Percentiles rank a stretch among this genome's conserved stretches.
Evolutionary conservation across 768 basidiomycete species (phyloP).

Genomic region (Mycena pura): DNA sequence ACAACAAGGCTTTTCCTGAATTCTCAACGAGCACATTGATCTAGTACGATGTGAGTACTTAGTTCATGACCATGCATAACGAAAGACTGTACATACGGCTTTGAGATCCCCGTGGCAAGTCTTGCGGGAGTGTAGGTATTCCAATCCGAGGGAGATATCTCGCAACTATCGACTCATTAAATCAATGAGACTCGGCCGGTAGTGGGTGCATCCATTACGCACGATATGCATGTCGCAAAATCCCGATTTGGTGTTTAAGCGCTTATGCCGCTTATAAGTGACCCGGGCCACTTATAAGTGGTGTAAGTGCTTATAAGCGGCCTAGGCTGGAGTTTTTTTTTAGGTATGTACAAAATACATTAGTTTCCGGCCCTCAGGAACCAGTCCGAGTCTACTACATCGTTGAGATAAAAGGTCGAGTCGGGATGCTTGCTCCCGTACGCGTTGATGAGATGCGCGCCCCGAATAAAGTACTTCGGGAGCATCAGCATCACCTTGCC

Average conservation of each 20-base stretch:
- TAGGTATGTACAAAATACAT: no score
- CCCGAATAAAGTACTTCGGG: constrained; percentile 9
- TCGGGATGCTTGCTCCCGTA: background rate
- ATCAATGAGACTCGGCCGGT: no score
- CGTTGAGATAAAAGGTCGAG: constrained; percentile 1
- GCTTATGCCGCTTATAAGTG: no score
- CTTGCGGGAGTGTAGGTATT: background rate
- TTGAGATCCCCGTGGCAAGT: constrained; percentile 3
- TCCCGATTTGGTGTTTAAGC: no score
- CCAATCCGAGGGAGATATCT: background rate
- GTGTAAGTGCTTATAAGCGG: no score
- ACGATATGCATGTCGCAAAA: no score
- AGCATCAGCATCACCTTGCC: constrained; percentile 4
- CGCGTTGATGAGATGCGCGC: constrained; percentile 8
- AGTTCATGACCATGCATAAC: background rate
- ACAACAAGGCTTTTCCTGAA: background rate
- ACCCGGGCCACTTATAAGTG: no score
- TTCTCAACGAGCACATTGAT: constrained; percentile 6
- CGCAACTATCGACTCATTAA: background rate
- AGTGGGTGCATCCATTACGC: no score
- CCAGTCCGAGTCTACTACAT: constrained; percentile 13
- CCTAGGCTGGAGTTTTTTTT: no score
- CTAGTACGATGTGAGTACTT: background rate
- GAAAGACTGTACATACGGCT: background rate
- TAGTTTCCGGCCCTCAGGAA: constrained; percentile 10